Evolutionary conservation across 2,329 filamentous ascomycete species (phyloP).

Genomic region (Fusarium albidum): DNA sequence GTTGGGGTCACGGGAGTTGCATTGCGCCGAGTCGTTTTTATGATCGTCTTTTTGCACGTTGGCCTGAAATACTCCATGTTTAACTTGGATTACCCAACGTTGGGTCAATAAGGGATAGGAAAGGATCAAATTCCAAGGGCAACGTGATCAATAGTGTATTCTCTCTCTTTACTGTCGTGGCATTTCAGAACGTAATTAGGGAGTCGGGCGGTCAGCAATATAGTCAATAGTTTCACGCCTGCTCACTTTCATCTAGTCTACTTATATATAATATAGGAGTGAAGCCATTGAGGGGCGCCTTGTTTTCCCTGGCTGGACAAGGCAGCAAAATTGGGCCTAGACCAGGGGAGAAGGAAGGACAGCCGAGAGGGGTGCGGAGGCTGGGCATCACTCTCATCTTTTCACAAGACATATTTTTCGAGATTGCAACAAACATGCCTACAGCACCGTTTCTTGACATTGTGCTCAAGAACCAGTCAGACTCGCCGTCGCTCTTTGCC

Average conservation of each 20-base stretch:
- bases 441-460: constrained; percentile 59
- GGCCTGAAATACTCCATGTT: too few species aligned
- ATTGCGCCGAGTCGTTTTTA: too few species aligned
- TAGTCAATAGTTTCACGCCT: too few species aligned
- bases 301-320: constrained; percentile 8
- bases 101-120: too few species aligned
- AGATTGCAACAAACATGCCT: constrained; percentile 20
- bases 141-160: too few species aligned
- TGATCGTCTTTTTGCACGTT: too few species aligned
- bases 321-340: constrained; percentile 29
- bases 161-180: too few species aligned
- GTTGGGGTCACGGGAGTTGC: background rate
- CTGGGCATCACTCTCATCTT: background rate
- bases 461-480: constrained; percentile 71
- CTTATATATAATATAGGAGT: background rate
- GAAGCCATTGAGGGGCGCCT: background rate
- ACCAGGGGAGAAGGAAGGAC: constrained; percentile 19
- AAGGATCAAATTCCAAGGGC: too few species aligned
- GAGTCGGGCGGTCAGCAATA: too few species aligned
- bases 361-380: background rate
- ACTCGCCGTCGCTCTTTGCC: constrained; percentile 65
- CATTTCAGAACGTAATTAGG: too few species aligned
- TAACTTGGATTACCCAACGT: too few species aligned
- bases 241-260: too few species aligned
- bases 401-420: background rate